Base-by-base conservation (phyloP, 2,329 filamentous ascomycete genomes). In the Fusarium tanahbumbuense region DNA sequence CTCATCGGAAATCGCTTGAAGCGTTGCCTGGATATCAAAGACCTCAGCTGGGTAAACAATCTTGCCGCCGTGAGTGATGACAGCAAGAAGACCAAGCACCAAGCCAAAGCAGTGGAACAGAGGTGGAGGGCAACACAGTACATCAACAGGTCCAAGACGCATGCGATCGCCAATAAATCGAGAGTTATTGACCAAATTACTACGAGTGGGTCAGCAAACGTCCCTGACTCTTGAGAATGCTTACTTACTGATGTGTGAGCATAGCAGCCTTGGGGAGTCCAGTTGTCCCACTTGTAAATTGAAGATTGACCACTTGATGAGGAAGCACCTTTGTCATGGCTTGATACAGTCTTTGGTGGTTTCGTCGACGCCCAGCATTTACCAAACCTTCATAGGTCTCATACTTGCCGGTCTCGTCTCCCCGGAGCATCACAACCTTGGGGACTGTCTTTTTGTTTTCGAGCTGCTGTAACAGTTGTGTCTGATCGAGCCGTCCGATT, bases 101-200 rank as follows among this genome's bases (percentile, higher is more conserved):
- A 95, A 86, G 3, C 92, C 92, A 76, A 95, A 95, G 82, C 92
- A 95, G 82, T 96, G 93, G 83, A 96, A 96, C 6, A 96, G 85
- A 0, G 93, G 93, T 0, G 93, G 92, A 5, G 92, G 92, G 77
- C 93, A 96, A 82, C 92, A 95, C 13, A 96, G 84, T 10, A 90
- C 83, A 75, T 94, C 92, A 47, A 84, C 82, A 5, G 87, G 81
- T 0, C 87, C 89, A 18, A 95, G 84, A 8, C 87, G 85, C 90
- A 94, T 92, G 45, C 91, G 87, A 78, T 93, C 91, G 56, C 91
- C 92, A 52, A 91, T 90, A 80, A 91, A 91, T 30, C 89, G 86
- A 10, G 88, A 85, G 77, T 91, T 91, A 77, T 92, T 91, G 63
- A 89, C 83, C 71, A 88, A 81, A 72, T 87, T 88, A 73, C 83